Evolutionary conservation across 306 rosid genomes (phyloP).

Genomic region (Vicia sativa): DNA sequence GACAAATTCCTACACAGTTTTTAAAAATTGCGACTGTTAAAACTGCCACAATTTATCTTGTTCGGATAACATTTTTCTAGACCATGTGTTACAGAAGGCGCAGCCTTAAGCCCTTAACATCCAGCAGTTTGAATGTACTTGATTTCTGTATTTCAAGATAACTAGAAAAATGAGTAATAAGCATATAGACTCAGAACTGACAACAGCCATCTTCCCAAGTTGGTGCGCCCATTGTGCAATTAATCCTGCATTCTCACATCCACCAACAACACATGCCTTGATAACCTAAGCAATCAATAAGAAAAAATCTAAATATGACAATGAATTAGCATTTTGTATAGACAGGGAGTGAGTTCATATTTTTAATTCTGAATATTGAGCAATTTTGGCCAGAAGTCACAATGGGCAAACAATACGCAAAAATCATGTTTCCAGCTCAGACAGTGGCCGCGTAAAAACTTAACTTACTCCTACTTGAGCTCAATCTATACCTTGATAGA

Average conservation of each 20-base stretch:
- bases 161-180: constrained; percentile 72
- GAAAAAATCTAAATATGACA: constrained; percentile 9
- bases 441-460: no score
- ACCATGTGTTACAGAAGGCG: constrained; percentile 75
- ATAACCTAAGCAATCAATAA: constrained; percentile 65
- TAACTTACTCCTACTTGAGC: no score
- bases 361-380: no score
- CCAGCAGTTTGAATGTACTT: constrained; percentile 43
- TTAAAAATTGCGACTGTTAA: no score
- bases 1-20: no score
- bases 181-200: constrained; percentile 86
- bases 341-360: no score
- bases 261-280: constrained; percentile 90
- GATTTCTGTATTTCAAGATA: constrained; percentile 68
- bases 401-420: no score
- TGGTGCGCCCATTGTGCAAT: constrained; percentile 81
- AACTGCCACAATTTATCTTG: no score
- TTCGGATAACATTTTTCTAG: constrained; percentile 51
- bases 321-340: no score
- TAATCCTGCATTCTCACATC: constrained; percentile 80
- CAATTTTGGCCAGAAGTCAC: no score
- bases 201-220: constrained; percentile 81
- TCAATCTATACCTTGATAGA: no score
- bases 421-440: no score
- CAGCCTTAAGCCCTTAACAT: constrained; percentile 36